A percentile compares a stretch with the other conserved stretches of the same genome.
Evolutionary conservation across 78 protist species (phyloP).

Genomic region (Acrasis kona): DNA sequence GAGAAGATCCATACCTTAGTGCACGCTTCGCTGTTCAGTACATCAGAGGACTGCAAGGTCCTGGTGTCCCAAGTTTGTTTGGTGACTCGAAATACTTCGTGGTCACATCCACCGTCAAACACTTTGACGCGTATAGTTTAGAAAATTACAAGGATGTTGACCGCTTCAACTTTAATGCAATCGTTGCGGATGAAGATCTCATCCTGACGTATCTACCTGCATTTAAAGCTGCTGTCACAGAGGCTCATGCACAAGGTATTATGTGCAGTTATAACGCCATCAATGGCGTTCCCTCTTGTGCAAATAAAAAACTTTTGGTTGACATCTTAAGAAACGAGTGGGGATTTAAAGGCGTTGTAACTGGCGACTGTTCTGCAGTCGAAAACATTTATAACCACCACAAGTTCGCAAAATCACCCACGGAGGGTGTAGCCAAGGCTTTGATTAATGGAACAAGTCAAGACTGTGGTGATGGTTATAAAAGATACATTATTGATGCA

Average conservation of each 20-base stretch:
- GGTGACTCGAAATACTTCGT: constrained; percentile 7
- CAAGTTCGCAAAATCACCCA: not conserved
- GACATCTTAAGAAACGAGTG: constrained; percentile 1
- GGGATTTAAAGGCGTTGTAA: constrained; percentile 36
- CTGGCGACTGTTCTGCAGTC: constrained; percentile 29
- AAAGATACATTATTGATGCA: not conserved
- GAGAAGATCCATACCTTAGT: constrained; percentile 39
- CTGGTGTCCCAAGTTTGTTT: no score
- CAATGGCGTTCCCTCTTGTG: constrained; percentile 38
- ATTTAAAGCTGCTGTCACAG: not conserved
- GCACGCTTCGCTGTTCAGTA: not conserved
- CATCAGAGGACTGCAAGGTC: constrained; percentile 4
- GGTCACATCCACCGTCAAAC: constrained; percentile 19
- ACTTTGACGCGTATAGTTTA: constrained; percentile 17
- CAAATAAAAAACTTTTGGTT: not conserved
- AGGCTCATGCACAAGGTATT: constrained; percentile 5
- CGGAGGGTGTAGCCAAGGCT: constrained; percentile 8
- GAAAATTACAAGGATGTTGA: constrained; percentile 13
- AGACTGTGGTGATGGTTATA: constrained; percentile 12
- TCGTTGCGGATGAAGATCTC: not conserved
- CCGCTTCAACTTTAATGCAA: constrained; percentile 20
- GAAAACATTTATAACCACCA: not conserved
- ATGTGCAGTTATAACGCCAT: constrained; percentile 48
- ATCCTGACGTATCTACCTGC: constrained; percentile 27
- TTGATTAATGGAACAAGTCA: constrained; percentile 6